These are phyloP conservation scores for Claviceps capensis DNA, from an alignment of 2,329 filamentous ascomycete genomes.

Conservation along the genomic window DNA sequence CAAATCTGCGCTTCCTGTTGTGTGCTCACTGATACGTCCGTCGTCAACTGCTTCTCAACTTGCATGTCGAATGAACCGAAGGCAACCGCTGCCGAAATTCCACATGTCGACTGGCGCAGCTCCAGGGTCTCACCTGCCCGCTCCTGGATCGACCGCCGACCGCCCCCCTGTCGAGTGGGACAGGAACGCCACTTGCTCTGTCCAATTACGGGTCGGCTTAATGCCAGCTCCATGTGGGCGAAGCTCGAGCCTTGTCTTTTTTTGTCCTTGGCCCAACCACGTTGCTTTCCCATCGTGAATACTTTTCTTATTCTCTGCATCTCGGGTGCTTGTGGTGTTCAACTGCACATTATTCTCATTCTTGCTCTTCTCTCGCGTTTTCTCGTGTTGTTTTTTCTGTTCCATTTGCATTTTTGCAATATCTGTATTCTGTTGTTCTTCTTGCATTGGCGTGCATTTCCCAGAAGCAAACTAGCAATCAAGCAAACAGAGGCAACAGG, in stretches of 20 bases:
- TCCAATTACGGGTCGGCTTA: not conserved
- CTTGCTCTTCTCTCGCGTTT: not conserved
- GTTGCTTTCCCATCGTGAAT: not conserved
- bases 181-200: not conserved
- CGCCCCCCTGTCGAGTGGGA: not conserved
- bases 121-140: not conserved
- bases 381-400: not conserved
- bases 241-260: not conserved
- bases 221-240: not conserved
- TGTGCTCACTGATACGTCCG: too few species aligned
- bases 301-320: not conserved
- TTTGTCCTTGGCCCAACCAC: not conserved
- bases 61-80: too few species aligned
- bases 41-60: too few species aligned
- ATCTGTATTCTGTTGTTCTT: not conserved
- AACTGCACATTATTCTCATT: not conserved
- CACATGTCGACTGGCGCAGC: not conserved
- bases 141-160: not conserved
- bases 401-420: not conserved
- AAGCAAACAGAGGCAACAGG: not conserved
- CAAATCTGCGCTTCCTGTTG: too few species aligned
- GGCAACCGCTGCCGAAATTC: not conserved
- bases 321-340: not conserved
- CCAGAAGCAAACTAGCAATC: not conserved
- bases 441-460: conserved; percentile 2